Base-by-base conservation (phyloP, 2,329 filamentous ascomycete genomes). In the Tolypocladium inflatum region DNA sequence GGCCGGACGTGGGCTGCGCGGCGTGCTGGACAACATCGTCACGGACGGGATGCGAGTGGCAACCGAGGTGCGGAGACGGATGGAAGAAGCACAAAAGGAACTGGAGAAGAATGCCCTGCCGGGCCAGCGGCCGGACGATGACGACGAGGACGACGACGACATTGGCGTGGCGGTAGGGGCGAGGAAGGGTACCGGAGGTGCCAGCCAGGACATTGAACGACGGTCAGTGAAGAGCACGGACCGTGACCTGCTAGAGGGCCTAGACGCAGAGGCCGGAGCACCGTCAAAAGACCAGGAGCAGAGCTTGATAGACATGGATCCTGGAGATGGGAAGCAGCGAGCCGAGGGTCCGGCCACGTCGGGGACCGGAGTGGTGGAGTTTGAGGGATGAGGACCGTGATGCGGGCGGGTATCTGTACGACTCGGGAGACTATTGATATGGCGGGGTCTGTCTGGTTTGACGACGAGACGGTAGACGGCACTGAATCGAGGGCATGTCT, bases 21-120 rank as follows among this genome's bases (percentile, higher is more conserved):
- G 94, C 23, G 94, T 99, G 59, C 78, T 99, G 43, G 94, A 99
- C 75, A 96, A 96, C 66, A 97, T 99, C 66, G 94, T 97, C 63
- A 96, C 89, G 2, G 94, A 99, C 69, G 94, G 94, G 48, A 97
- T 97, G 86, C 87, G 93, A 39, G 93, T 97, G 59, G 94, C 94
- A 0, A 90, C 88, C 1, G 94, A 99, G 71, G 93, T 99, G 55
- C 82, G 89, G 63, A 85, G 92, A 66, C 82, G 92, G 51, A 96
- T 97, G 88, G 93, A 99, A 62, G 94, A 99, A 70, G 93, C 93
- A 3, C 92, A 97, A 73, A 87, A 86, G 65, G 93, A 97, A 69
- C 76, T 97, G 63, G 93, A 97, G 73, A 88, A 87, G 72, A 92
- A 91, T 60, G 88, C 87, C 0, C 74, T 86, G n/a, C 81, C 82